phyloP scores from a whole-genome alignment of 805 yeast species.

The Lipomyces kockii region DNA sequence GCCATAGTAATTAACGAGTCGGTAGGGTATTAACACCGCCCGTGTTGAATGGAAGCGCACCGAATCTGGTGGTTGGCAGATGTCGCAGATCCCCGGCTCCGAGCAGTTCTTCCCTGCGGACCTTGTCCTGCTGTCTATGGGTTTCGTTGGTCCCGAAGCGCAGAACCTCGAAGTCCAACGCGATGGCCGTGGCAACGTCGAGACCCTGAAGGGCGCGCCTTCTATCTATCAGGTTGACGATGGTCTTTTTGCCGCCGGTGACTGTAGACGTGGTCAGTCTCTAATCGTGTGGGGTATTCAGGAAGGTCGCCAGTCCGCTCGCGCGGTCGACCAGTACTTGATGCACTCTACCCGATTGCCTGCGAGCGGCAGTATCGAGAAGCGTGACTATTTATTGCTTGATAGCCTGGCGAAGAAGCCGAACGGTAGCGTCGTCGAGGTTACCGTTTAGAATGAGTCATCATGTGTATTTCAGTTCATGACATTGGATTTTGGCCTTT shows the following conservation, averaged over 20 bases:
- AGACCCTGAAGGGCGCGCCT: slow-evolving; percentile 57
- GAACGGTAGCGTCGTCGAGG: slow-evolving; percentile 23
- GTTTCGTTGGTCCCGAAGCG: slow-evolving; percentile 95
- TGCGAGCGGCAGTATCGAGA: slow-evolving; percentile 90
- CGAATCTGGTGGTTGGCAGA: slow-evolving; percentile 97
- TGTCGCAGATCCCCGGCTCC: slow-evolving; percentile 95
- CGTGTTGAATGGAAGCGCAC: slow-evolving; percentile 98
- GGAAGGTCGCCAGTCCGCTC: slow-evolving; percentile 98
- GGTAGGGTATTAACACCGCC: slow-evolving; percentile 85
- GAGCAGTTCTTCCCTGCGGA: slow-evolving; percentile 96
- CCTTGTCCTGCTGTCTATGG: slow-evolving; percentile 92
- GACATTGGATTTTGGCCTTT: background rate
- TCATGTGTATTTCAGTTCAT: background rate
- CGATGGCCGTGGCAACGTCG: slow-evolving; percentile 83
- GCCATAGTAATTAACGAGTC: background rate
- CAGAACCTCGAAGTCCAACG: slow-evolving; percentile 67
- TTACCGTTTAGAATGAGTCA: slow-evolving; percentile 18
- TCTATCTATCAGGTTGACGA: slow-evolving; percentile 70
- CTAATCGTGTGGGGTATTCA: slow-evolving; percentile 99
- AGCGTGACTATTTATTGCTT: slow-evolving; percentile 66
- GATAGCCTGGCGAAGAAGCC: slow-evolving; percentile 18
- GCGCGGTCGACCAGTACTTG: slow-evolving; percentile 82
- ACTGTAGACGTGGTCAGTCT: slow-evolving; percentile 98
- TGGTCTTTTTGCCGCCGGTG: slow-evolving; percentile 94
- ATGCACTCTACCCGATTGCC: slow-evolving; percentile 84